Base-by-base conservation (phyloP, 2,329 filamentous ascomycete genomes). In the Fusarium scirpi region DNA sequence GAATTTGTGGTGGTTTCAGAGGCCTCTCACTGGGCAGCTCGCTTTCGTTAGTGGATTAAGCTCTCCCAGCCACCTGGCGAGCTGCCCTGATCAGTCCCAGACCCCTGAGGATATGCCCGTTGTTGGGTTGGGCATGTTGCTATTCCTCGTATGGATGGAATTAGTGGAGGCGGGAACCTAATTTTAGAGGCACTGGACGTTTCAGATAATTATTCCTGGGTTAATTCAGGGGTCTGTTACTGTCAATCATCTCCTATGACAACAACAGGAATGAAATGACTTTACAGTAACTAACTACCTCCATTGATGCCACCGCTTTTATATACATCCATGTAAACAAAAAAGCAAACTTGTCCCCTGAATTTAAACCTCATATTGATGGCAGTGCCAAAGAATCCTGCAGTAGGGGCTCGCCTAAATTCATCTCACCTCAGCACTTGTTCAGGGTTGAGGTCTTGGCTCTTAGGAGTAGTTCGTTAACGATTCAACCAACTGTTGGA, bases 141-240 rank as follows among this genome's bases (percentile, higher is more conserved):
- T 41, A n/a, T 53, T 55, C 41, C 56, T 71, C 68, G 52, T 71
- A 65, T 38, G 34, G 34, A 38, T n/a, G 18, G 34, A 38, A 61
- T 30, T 46, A 46, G 62, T 66, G 63, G 63, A 44, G 68, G 48
- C 47, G 48, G 12, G 55, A 55, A 67, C 38, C 63, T 66, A 66
- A 71, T 69, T 60, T 65, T 69, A 70, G 68, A 71, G 64, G 68
- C 56, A 41, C 54, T 49, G 30, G 34, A 57, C 55, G 68, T 71
- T 71, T 71, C 68, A 71, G 68, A 62, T 51, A 58, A 45, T 53
- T 34, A 34, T 48, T 58, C 62, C 58, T 70, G 64, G 58, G 34
- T 45, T 46, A 56, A 52, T 56, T 61, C 59, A 70, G 59, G 68
- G 68, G 68, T 56, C 45, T 29, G 45, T 40, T 34, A 44, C 29